Evolutionary conservation across 371 early-diverging fungal species (phyloP).

Genomic region (Rhizomucor pusillus): DNA sequence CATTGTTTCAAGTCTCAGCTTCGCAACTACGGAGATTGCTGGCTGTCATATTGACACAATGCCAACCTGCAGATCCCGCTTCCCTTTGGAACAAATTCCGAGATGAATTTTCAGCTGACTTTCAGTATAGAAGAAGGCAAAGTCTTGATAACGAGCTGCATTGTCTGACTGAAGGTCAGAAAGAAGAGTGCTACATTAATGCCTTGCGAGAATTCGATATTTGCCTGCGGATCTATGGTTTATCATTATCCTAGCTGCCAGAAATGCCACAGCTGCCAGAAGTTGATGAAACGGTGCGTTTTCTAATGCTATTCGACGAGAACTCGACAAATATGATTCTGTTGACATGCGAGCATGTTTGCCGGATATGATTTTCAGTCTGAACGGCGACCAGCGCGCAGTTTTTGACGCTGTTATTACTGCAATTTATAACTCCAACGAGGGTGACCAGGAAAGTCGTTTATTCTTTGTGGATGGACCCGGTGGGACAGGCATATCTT

Average conservation of each 20-base stretch:
- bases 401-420: constrained; percentile 8
- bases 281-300: too few relatives aligned
- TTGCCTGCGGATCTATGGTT: too few relatives aligned
- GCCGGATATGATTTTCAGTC: too few relatives aligned
- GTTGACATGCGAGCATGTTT: too few relatives aligned
- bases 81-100: not conserved
- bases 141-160: too few relatives aligned
- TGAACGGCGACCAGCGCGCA: constrained; percentile 4
- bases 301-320: too few relatives aligned
- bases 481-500: constrained; percentile 16
- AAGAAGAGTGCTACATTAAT: too few relatives aligned
- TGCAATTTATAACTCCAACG: not conserved
- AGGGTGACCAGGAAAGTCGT: not conserved
- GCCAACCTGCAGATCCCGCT: not conserved
- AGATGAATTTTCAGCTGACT: not conserved
- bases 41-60: not conserved
- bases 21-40: not conserved
- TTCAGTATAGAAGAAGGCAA: not conserved
- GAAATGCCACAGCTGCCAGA: too few relatives aligned
- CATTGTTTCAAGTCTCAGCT: not conserved
- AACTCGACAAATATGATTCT: too few relatives aligned
- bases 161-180: too few relatives aligned
- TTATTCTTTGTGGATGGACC: constrained; percentile 18
- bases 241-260: too few relatives aligned
- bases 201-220: too few relatives aligned